Conservation (phyloP, 192 early-diverging fungal genomes). For the Coemansia aciculifera region DNA sequence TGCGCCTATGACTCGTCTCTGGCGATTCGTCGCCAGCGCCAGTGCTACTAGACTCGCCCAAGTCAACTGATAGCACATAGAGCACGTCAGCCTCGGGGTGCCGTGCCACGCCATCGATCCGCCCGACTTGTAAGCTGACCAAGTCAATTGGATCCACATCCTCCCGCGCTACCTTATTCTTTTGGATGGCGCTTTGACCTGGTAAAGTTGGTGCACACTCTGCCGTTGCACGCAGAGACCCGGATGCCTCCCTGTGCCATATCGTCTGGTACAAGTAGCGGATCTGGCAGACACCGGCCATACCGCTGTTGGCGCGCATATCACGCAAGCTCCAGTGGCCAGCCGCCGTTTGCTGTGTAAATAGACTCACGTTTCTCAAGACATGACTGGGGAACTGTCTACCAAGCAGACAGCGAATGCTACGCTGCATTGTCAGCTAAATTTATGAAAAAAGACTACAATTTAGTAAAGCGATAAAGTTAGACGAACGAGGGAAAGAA, state of each 20-base stretch:
- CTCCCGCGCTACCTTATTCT: background rate
- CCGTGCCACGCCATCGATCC: constrained; percentile 9
- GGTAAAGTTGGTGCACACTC: background rate
- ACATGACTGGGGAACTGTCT: background rate
- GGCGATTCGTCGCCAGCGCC: background rate
- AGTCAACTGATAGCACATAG: constrained; percentile 23
- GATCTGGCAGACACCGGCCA: background rate
- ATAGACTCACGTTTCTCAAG: background rate
- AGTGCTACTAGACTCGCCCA: constrained; percentile 16
- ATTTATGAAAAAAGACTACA: background rate
- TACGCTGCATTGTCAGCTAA: background rate
- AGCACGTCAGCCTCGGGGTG: constrained; percentile 31
- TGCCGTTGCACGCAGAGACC: background rate
- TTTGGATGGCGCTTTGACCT: background rate
- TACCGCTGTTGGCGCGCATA: background rate
- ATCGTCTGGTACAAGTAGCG: background rate
- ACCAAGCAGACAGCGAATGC: background rate
- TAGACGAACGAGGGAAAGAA: background rate
- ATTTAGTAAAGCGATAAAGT: background rate
- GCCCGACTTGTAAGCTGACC: constrained; percentile 26
- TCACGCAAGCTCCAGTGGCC: background rate
- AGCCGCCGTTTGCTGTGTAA: background rate
- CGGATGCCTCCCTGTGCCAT: background rate
- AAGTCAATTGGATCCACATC: constrained; percentile 16
- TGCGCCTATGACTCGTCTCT: constrained; percentile 1